phyloP scores from a whole-genome alignment of 306 rosid genomes.

The Carpinus viminea region DNA sequence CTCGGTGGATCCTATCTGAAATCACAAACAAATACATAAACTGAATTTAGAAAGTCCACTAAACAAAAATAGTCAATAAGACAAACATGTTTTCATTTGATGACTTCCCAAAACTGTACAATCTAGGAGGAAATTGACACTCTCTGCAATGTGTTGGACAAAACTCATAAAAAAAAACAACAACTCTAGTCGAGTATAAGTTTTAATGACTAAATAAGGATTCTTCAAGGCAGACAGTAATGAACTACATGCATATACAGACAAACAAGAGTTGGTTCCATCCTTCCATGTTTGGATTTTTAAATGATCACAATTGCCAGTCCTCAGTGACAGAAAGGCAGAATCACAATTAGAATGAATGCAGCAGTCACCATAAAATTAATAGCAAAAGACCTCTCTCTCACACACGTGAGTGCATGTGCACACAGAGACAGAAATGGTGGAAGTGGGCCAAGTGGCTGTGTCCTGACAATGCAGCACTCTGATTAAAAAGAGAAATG shows the following conservation, averaged over 20 bases:
- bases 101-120: conserved; percentile 5
- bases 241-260: not conserved
- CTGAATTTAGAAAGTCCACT: conserved; percentile 25
- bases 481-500: no score
- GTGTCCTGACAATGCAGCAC: no score
- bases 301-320: not conserved
- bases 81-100: conserved; percentile 18
- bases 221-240: not conserved
- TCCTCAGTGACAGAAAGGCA: not conserved
- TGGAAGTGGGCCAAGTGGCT: no score
- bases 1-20: conserved; percentile 92
- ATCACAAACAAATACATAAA: conserved; percentile 22
- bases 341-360: not conserved
- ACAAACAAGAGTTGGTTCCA: not conserved
- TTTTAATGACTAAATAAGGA: not conserved
- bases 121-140: conserved; percentile 20
- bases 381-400: not conserved
- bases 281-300: not conserved
- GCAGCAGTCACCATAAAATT: not conserved
- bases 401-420: no score
- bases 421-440: no score
- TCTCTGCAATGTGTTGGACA: no score
- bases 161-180: no score
- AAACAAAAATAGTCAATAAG: conserved; percentile 20
- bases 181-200: not conserved